phyloP scores from a whole-genome alignment of 192 early-diverging fungal genomes.

The Coemansia sp. region DNA sequence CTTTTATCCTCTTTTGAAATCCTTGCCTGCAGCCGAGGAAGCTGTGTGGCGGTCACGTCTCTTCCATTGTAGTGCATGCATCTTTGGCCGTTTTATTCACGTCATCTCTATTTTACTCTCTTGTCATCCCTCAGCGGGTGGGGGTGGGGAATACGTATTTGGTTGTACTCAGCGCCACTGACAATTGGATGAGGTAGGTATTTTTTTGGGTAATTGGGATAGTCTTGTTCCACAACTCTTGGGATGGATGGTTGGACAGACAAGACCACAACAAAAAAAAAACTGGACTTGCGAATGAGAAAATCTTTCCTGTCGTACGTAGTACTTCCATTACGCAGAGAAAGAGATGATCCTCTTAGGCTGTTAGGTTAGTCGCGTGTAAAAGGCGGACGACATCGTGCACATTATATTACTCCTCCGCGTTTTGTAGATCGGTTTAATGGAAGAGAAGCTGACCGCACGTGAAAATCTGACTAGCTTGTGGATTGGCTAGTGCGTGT shows the following conservation, averaged over 20 bases:
- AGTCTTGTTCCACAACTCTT: background rate
- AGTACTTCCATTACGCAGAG: background rate
- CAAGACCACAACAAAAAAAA: background rate
- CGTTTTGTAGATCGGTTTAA: background rate
- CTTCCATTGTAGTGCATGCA: conserved; percentile 1
- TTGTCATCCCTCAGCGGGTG: background rate
- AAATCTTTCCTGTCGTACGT: background rate
- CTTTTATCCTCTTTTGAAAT: background rate
- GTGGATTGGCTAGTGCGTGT: background rate
- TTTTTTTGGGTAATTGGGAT: background rate
- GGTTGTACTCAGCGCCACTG: background rate
- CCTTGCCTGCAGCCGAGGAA: background rate
- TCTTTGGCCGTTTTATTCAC: background rate
- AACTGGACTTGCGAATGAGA: background rate
- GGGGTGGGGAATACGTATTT: background rate
- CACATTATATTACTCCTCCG: background rate
- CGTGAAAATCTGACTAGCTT: background rate
- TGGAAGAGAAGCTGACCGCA: background rate
- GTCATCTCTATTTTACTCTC: background rate
- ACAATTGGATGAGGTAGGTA: background rate
- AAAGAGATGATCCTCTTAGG: background rate
- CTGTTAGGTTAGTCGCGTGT: background rate
- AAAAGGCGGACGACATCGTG: background rate
- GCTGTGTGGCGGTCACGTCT: background rate
- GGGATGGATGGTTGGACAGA: background rate